Conservation (phyloP, 441 rosid species). For the Macaranga tanarius region DNA sequence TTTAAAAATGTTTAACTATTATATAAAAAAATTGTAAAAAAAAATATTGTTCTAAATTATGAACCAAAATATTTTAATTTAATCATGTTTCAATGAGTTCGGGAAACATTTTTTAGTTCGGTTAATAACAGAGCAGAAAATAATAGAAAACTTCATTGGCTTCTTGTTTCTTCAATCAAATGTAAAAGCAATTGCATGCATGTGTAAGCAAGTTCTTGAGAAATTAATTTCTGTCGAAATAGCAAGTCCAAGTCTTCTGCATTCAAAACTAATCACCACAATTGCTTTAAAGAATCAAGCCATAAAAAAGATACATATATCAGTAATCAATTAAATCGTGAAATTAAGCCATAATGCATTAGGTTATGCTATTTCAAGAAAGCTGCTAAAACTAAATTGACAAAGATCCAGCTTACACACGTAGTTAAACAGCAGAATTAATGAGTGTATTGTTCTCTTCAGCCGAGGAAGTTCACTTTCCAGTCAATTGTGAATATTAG, state of each 20-base stretch:
- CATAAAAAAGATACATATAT: neutral
- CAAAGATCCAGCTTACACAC: neutral
- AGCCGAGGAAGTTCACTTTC: neutral
- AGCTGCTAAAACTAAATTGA: neutral
- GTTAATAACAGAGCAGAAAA: too few relatives aligned
- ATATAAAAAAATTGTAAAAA: too few relatives aligned
- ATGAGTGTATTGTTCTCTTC: neutral
- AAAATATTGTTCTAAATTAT: too few relatives aligned
- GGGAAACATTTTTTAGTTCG: too few relatives aligned
- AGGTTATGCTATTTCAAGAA: neutral
- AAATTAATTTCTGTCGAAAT: neutral
- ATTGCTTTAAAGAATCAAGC: neutral
- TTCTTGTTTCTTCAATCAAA: slow-evolving; percentile 9
- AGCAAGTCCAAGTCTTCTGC: neutral
- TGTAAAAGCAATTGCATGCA: neutral
- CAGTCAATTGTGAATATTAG: too few relatives aligned
- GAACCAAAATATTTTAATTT: too few relatives aligned
- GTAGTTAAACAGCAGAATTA: neutral
- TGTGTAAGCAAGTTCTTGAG: neutral
- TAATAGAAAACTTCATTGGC: neutral
- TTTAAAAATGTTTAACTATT: too few relatives aligned
- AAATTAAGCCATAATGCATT: too few relatives aligned
- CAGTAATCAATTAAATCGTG: neutral
- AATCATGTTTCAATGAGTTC: too few relatives aligned
- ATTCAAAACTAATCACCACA: neutral